A percentile compares a stretch with the other conserved stretches of the same genome.
phyloP scores from a whole-genome alignment of 2,329 filamentous ascomycete genomes.

The Pleomassaria siparia region DNA sequence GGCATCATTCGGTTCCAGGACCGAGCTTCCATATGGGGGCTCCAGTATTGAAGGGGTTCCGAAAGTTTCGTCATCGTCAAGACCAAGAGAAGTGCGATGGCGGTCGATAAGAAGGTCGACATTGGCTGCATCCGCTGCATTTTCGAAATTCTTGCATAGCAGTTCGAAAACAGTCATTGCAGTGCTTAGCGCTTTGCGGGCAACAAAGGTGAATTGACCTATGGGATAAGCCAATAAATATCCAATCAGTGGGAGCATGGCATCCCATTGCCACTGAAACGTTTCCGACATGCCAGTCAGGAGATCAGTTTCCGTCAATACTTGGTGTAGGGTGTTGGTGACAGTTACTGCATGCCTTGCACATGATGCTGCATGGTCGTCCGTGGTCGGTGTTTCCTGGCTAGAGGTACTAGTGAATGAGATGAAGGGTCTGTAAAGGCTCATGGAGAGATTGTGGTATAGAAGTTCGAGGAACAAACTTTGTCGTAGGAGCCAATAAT shows the following conservation, averaged over 20 bases:
- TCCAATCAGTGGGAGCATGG: slow-evolving; percentile 44
- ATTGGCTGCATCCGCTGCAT: slow-evolving; percentile 38
- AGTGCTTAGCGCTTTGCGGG: slow-evolving; percentile 38
- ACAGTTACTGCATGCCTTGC: slow-evolving; percentile 23
- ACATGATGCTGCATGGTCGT: slow-evolving; percentile 16
- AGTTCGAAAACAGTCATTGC: slow-evolving; percentile 42
- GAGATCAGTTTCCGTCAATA: slow-evolving; percentile 10
- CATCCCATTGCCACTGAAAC: slow-evolving; percentile 51
- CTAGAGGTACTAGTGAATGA: slow-evolving; percentile 7
- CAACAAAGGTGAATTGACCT: slow-evolving; percentile 25
- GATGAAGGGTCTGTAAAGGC: slow-evolving; percentile 28
- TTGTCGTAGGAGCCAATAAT: slow-evolving; percentile 12
- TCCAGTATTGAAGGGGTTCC: background rate
- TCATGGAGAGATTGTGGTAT: slow-evolving; percentile 27
- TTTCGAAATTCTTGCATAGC: slow-evolving; percentile 36
- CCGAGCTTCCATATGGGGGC: background rate
- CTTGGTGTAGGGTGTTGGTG: slow-evolving; percentile 22
- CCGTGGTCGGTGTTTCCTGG: slow-evolving; percentile 7
- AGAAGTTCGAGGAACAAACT: slow-evolving; percentile 24
- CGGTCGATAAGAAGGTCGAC: slow-evolving; percentile 26
- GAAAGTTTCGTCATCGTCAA: background rate
- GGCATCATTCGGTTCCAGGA: background rate
- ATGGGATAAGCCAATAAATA: slow-evolving; percentile 45
- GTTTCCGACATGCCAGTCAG: slow-evolving; percentile 41
- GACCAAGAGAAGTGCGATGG: background rate